Evolutionary conservation across 208 protist species (phyloP).

Genomic region (Wallacemonas sp.): DNA sequence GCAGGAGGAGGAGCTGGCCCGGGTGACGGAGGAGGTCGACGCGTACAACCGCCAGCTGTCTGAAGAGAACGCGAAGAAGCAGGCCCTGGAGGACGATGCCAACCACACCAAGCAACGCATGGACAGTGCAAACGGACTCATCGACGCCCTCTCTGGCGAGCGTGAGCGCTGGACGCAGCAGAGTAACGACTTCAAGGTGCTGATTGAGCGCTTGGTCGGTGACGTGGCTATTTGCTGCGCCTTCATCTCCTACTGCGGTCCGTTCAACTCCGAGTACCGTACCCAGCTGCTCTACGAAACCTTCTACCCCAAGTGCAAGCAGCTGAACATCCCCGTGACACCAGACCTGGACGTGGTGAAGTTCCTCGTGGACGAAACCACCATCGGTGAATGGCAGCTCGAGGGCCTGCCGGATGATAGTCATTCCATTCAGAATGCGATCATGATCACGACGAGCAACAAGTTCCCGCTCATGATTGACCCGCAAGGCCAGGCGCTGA

Average conservation of each 20-base stretch:
- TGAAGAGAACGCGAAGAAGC: constrained; percentile 95
- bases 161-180: constrained; percentile 96
- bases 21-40: constrained; percentile 92
- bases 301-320: constrained; percentile 93
- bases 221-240: constrained; percentile 97
- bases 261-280: constrained; percentile 98
- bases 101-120: constrained; percentile 95
- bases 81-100: constrained; percentile 96
- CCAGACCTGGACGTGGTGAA: constrained; percentile 94
- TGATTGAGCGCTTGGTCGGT: constrained; percentile 95
- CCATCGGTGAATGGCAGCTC: constrained; percentile 97
- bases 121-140: constrained; percentile 96
- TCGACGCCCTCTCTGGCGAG: constrained; percentile 97
- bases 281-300: constrained; percentile 91
- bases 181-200: constrained; percentile 96
- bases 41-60: constrained; percentile 93
- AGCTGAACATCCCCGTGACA: constrained; percentile 91
- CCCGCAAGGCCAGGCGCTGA: constrained; percentile 97
- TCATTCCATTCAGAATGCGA: constrained; percentile 99
- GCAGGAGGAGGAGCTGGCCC: constrained; percentile 94
- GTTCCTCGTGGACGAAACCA: constrained; percentile 96
- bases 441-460: constrained; percentile 96
- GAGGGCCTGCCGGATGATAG: constrained; percentile 98
- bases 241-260: constrained; percentile 98
- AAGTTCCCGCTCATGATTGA: constrained; percentile 98